These are phyloP conservation scores for Vaccinium myrtillus DNA, from an alignment of 148 eudicot genomes.

Conservation along the genomic window DNA sequence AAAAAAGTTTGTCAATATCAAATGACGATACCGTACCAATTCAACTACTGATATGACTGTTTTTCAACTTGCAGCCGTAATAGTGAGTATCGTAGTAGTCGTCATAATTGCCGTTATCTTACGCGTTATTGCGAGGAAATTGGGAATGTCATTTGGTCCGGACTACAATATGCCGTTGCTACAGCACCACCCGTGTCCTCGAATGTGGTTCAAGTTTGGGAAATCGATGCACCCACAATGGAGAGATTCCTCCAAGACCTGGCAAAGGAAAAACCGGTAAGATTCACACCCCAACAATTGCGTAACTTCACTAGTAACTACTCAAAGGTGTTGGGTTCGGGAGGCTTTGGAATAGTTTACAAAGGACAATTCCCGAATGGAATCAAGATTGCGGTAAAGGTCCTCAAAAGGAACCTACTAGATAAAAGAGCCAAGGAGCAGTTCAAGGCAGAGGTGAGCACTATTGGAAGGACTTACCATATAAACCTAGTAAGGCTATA, in stretches of 20 bases:
- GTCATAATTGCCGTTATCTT: not conserved
- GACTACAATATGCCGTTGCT: not conserved
- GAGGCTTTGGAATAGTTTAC: no score
- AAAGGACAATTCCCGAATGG: no score
- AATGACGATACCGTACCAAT: no score
- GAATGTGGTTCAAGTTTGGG: not conserved
- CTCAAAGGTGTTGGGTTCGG: no score
- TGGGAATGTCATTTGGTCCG: not conserved
- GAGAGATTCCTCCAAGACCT: no score
- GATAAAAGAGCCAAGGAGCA: not conserved
- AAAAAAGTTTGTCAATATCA: no score
- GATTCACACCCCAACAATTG: no score
- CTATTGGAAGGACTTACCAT: constrained; percentile 1
- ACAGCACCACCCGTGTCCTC: not conserved
- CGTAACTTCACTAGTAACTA: no score
- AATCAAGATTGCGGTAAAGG: no score
- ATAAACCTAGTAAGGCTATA: not conserved
- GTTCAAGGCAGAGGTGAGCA: constrained; percentile 12
- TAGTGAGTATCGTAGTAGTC: not conserved
- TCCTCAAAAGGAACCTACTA: no score
- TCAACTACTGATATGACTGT: no score
- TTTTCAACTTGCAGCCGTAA: not conserved
- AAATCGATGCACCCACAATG: no score
- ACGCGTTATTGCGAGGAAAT: not conserved
- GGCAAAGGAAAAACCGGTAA: not conserved